Evolutionary conservation across 2,329 filamentous ascomycete genomes (phyloP).

Genomic region (Lecanicillium sp.): DNA sequence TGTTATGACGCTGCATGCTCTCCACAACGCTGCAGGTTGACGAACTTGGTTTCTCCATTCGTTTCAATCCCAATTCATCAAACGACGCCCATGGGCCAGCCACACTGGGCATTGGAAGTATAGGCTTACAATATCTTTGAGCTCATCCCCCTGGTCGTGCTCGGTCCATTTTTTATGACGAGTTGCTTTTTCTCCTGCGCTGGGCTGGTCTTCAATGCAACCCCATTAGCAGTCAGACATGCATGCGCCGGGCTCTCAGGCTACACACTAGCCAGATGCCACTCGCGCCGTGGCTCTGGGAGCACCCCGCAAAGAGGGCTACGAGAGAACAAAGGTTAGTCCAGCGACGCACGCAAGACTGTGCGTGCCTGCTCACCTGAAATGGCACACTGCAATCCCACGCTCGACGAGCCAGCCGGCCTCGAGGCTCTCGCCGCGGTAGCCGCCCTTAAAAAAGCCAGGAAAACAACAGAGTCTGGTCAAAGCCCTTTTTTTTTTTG

Average conservation of each 20-base stretch:
- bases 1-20: constrained; percentile 26
- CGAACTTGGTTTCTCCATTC: not conserved
- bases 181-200: not conserved
- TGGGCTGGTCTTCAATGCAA: constrained; percentile 9
- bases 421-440: too few relatives aligned
- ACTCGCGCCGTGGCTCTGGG: too few relatives aligned
- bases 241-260: not conserved
- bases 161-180: not conserved
- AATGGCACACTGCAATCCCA: too few relatives aligned
- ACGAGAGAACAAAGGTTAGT: too few relatives aligned
- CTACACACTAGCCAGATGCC: not conserved
- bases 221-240: constrained; percentile 9
- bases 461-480: too few relatives aligned
- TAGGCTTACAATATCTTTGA: not conserved
- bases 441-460: too few relatives aligned
- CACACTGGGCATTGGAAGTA: not conserved
- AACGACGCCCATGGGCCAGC: not conserved
- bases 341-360: too few relatives aligned
- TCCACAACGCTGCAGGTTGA: constrained; percentile 2
- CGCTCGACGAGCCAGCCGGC: too few relatives aligned
- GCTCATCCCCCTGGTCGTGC: not conserved
- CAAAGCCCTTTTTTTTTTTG: too few relatives aligned
- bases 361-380: too few relatives aligned
- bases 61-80: not conserved
- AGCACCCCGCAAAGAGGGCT: too few relatives aligned